phyloP scores from a whole-genome alignment of 2,329 filamentous ascomycete genomes.

The Stagonosporopsis vannaccii region DNA sequence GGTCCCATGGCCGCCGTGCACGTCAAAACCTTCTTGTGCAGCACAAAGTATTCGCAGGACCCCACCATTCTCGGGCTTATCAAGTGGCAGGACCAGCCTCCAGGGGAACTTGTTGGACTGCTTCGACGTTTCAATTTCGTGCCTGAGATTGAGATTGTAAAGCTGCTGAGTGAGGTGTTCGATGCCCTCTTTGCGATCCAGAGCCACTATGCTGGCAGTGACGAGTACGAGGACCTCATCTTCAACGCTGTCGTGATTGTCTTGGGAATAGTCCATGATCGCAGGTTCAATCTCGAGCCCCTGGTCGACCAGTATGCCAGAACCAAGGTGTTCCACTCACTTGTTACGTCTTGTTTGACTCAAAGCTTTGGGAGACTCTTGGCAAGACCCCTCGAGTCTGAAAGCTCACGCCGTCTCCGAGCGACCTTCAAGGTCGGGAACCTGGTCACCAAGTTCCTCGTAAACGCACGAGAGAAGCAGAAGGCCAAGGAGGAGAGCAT shows the following conservation, averaged over 20 bases:
- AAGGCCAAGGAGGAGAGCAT: conserved; percentile 87
- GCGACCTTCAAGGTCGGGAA: conserved; percentile 94
- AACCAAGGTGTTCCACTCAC: conserved; percentile 88
- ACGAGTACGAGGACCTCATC: conserved; percentile 90
- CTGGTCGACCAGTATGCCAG: conserved; percentile 92
- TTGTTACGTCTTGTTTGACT: conserved; percentile 86
- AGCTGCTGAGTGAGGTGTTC: conserved; percentile 86
- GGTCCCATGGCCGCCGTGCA: conserved; percentile 81
- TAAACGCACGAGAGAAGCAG: conserved; percentile 85
- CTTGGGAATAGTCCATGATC: conserved; percentile 90
- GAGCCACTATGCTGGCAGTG: conserved; percentile 87
- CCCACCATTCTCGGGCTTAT: conserved; percentile 82
- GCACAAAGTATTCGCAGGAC: conserved; percentile 93
- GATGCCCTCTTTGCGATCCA: conserved; percentile 91
- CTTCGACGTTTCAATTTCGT: conserved; percentile 89
- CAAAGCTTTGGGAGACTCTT: conserved; percentile 85
- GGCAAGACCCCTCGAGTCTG: conserved; percentile 80
- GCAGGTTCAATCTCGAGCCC: conserved; percentile 88
- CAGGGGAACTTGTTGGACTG: conserved; percentile 74
- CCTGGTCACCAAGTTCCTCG: conserved; percentile 93
- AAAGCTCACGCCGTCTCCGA: conserved; percentile 82
- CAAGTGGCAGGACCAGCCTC: conserved; percentile 81
- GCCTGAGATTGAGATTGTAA: conserved; percentile 96
- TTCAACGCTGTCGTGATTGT: conserved; percentile 91
- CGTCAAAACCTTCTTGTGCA: conserved; percentile 87